Evolutionary conservation across 495 filamentous ascomycete species (phyloP).

Genomic region (Lophiotrema nucula): DNA sequence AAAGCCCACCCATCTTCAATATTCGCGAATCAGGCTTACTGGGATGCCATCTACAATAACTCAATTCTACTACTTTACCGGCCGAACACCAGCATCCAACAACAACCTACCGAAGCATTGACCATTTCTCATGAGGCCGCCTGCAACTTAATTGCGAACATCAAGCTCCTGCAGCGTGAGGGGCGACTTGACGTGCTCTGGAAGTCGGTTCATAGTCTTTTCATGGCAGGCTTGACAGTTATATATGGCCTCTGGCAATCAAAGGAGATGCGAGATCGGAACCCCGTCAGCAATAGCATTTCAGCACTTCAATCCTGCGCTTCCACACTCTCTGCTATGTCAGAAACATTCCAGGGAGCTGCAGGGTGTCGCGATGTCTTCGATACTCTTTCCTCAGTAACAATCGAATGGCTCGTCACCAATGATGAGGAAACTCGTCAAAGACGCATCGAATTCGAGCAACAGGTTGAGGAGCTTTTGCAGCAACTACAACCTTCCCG

Average conservation of each 20-base stretch:
- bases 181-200: slow-evolving; percentile 32
- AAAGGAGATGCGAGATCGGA: slow-evolving; percentile 30
- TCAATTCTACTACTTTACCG: slow-evolving; percentile 32
- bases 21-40: slow-evolving; percentile 32
- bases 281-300: slow-evolving; percentile 21
- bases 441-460: neutral
- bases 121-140: slow-evolving; percentile 31
- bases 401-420: slow-evolving; percentile 31
- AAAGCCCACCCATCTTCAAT: slow-evolving; percentile 32
- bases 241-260: slow-evolving; percentile 35
- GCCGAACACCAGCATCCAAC: slow-evolving; percentile 29
- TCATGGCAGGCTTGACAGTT: slow-evolving; percentile 34
- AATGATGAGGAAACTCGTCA: slow-evolving; percentile 15
- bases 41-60: slow-evolving; percentile 35
- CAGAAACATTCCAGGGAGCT: slow-evolving; percentile 33
- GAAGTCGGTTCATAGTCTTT: slow-evolving; percentile 33
- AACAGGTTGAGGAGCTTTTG: slow-evolving; percentile 4
- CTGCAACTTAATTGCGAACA: slow-evolving; percentile 32
- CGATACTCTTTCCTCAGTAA: slow-evolving; percentile 32
- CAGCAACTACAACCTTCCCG: slow-evolving; percentile 8
- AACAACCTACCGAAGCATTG: slow-evolving; percentile 25
- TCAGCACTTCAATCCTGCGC: slow-evolving; percentile 31
- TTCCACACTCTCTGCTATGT: slow-evolving; percentile 32
- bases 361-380: slow-evolving; percentile 33
- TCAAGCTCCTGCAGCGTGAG: slow-evolving; percentile 33